Evolutionary conservation across 2,329 filamentous ascomycete genomes (phyloP).

Genomic region (Alternaria conjuncta): DNA sequence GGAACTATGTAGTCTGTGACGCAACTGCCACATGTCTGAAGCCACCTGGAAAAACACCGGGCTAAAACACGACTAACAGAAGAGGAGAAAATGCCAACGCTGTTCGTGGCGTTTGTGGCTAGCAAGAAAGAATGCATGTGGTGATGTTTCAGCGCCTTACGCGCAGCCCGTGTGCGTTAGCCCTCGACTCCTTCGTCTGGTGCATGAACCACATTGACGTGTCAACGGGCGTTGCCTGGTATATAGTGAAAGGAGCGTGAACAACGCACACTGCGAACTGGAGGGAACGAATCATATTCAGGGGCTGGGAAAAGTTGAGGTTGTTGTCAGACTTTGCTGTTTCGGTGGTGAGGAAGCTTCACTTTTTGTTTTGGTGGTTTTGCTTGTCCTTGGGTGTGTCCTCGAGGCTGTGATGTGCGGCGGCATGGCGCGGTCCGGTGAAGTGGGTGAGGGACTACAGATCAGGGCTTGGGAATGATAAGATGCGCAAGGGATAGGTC

Average conservation of each 20-base stretch:
- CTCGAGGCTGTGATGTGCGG: neutral
- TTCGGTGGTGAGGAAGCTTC: conserved; percentile 21
- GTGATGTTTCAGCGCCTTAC: conserved; percentile 8
- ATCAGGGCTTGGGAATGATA: neutral
- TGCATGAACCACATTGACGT: conserved; percentile 46
- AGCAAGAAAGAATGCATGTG: neutral
- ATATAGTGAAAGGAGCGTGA: neutral
- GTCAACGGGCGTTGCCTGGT: conserved; percentile 23
- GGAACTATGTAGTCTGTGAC: neutral
- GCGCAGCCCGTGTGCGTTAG: conserved; percentile 1
- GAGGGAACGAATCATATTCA: conserved; percentile 26
- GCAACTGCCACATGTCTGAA: neutral
- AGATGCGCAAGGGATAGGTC: neutral
- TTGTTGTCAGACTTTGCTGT: conserved; percentile 18
- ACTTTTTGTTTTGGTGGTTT: conserved; percentile 18
- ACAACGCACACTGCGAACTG: conserved; percentile 33
- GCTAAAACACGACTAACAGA: neutral
- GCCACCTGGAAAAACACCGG: neutral
- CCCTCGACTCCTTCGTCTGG: neutral
- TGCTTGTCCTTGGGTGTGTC: neutral
- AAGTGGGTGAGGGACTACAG: neutral
- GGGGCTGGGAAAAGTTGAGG: conserved; percentile 25
- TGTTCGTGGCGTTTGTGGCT: neutral
- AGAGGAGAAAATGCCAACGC: neutral
- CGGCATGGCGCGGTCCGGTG: neutral